Evolutionary conservation across 2,329 filamentous ascomycete species (phyloP).

Genomic region (Tricladium varicosporioides): DNA sequence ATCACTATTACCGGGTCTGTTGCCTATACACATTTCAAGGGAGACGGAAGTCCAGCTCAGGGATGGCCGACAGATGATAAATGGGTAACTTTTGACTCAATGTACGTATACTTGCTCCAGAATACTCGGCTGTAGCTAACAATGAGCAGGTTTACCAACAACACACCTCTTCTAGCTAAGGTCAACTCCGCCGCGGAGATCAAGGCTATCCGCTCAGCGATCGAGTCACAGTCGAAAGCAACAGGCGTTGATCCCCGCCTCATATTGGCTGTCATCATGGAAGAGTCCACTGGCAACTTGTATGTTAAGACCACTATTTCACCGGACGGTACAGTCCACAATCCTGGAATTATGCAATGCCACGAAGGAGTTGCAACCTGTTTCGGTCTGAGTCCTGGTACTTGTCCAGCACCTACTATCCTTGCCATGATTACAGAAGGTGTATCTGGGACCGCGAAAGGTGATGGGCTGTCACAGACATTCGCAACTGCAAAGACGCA

Average conservation of each 20-base stretch:
- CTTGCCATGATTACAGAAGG: conserved; percentile 39
- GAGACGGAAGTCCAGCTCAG: conserved; percentile 6
- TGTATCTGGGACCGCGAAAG: conserved; percentile 32
- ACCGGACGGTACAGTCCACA: neutral
- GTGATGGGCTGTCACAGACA: conserved; percentile 36
- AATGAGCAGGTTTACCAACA: neutral
- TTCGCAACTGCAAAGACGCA: conserved; percentile 24
- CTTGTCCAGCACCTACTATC: conserved; percentile 12
- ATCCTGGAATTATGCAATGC: conserved; percentile 29
- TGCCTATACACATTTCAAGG: conserved; percentile 1
- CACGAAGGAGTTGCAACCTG: conserved; percentile 9
- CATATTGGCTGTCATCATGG: conserved; percentile 34
- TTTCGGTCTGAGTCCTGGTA: neutral
- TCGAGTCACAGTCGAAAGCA: neutral
- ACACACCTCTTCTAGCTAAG: neutral
- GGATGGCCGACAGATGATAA: conserved; percentile 6
- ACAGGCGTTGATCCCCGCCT: conserved; percentile 31
- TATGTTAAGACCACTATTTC: conserved; percentile 15
- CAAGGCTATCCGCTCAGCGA: conserved; percentile 1
- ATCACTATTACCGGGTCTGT: neutral
- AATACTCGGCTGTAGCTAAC: neutral
- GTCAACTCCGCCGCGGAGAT: conserved; percentile 6
- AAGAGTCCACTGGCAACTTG: conserved; percentile 32
- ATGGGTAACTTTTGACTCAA: conserved; percentile 7
- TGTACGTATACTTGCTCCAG: neutral